Base-by-base conservation (phyloP, 2,329 filamentous ascomycete genomes). In the Ophiocordyceps camponoti-floridani region DNA sequence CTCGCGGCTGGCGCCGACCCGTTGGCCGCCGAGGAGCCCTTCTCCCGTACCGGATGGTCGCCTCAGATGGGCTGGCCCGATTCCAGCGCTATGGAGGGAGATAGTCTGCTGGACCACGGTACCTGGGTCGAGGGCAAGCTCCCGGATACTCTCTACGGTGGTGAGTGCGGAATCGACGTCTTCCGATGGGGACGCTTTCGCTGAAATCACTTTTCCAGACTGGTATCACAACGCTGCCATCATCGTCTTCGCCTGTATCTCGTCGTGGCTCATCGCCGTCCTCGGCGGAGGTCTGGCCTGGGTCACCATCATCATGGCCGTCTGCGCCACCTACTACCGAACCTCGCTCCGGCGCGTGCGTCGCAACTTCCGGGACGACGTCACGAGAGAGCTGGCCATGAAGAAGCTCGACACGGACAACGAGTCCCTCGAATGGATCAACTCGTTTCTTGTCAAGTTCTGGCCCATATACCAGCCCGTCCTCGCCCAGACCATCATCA, bases 401-500 rank as follows among this genome's bases (percentile, higher is more conserved):
- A 82, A 81, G 62, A 84, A 75, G 55, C 69, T 98, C 45, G 91
- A 96, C 54, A 91, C 79, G 9, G 91, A 98, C 53, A 79, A 78
- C 26, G 91, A 98, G 64, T 91, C 84, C 46, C 69, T 98, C 43
- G 91, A 98, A 62, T 98, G 91, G 91, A 96, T 98, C 62, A 98
- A 98, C 70, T 94, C 86, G 54, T 98, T 98, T 66, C 61, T 98
- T 54, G 79, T 93, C 65, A 98, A 98, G 61, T 98, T 98, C 67
- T 98, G 91, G 91, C 91, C 91, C 49, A 98, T 98, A 56, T 96
- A 94, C 60, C 86, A 91, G 45, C 91, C 91, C 1, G 85, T 96
- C 10, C 75, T 98, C 12, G 89, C 87, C 48, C 79, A 91, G 53
- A 93, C 86, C 19, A 83, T 98, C 54, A 84, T 96, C 63, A 86